Evolutionary conservation across 139 green algal genomes (phyloP), one percentile per base, ranked within the genome.

Genomic region (Edaphochlamys debaryana): DNA sequence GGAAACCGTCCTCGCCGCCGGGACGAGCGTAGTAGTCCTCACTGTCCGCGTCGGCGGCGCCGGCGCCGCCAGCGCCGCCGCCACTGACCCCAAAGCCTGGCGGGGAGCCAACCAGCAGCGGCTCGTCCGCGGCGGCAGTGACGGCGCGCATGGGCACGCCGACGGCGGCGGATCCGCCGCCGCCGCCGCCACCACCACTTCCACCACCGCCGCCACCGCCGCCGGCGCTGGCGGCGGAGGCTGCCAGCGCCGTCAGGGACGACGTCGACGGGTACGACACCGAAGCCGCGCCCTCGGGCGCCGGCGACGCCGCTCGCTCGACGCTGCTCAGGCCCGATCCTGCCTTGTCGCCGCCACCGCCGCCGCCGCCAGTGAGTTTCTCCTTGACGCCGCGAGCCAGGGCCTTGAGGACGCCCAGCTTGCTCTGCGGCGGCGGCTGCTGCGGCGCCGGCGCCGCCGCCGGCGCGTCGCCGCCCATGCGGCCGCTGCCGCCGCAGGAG

Each of bases 371-470:
- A 0, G 76, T 54, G 32, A 82, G 60, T 45, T 82, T 82, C 41
- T 82, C 76, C 63, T 82, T 82, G 29, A 82, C 38, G 23, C 76
- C 76, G 32, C 76, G 63, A 2, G 76, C 76, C 5, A 82, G 9
- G 62, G 67, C 73, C 63, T 82, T 73, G 22, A 82, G 63, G 7
- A 82, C 76, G 32, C 76, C 70, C 23, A 82, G 70, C 76, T 63
- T 73, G 41, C 75, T 71, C 36, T 25, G 22, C 7, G 56, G 42
- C 38, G 66, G 56, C 58, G 17, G 75, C 58, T n/a, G 75, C 40
- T 68, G 58, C 63, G 22, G 62, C 25, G 62, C 40, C 3, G 56
- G 36, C 17, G 60, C 40, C 41, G 60, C 74, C 41, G 36, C 56
- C 32, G 45, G 32, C 20, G 69, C 5, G 2, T 30, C 69, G 17